phyloP scores from a whole-genome alignment of 306 rosid genomes.

The Phaseolus lunatus region DNA sequence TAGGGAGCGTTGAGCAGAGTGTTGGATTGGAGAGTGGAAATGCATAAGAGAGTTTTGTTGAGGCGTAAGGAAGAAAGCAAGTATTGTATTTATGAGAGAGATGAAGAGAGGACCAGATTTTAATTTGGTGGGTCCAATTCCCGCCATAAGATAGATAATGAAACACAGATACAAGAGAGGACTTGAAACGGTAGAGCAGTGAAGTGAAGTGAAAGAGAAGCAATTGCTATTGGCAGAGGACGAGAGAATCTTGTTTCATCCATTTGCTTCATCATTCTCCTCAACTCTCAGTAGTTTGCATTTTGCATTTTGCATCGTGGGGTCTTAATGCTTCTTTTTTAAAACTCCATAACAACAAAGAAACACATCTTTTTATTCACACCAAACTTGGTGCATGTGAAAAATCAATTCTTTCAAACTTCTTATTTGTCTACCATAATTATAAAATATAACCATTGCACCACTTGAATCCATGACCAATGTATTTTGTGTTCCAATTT shows the following conservation, averaged over 20 bases:
- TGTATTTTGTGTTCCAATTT: background rate
- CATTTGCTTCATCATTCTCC: no score
- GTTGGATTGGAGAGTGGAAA: background rate
- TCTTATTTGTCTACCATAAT: background rate
- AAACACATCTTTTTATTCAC: slow-evolving; percentile 21
- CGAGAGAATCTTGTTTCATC: background rate
- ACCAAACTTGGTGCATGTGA: slow-evolving; percentile 20
- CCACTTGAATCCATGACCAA: background rate
- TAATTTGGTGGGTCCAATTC: slow-evolving; percentile 63
- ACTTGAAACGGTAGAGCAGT: slow-evolving; percentile 38
- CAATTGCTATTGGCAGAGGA: background rate
- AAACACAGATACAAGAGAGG: background rate
- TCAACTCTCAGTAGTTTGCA: no score
- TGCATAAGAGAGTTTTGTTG: background rate
- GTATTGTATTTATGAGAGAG: slow-evolving; percentile 31
- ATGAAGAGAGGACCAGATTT: slow-evolving; percentile 47
- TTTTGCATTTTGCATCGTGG: no score
- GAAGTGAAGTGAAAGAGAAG: slow-evolving; percentile 79
- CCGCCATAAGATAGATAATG: slow-evolving; percentile 56
- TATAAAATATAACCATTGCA: background rate
- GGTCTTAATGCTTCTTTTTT: background rate
- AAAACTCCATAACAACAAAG: background rate
- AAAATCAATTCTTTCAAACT: background rate
- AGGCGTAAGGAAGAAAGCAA: slow-evolving; percentile 11
- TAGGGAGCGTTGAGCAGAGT: background rate